Base-by-base conservation (phyloP, 2,329 filamentous ascomycete species). In the Cytospora mali region DNA sequence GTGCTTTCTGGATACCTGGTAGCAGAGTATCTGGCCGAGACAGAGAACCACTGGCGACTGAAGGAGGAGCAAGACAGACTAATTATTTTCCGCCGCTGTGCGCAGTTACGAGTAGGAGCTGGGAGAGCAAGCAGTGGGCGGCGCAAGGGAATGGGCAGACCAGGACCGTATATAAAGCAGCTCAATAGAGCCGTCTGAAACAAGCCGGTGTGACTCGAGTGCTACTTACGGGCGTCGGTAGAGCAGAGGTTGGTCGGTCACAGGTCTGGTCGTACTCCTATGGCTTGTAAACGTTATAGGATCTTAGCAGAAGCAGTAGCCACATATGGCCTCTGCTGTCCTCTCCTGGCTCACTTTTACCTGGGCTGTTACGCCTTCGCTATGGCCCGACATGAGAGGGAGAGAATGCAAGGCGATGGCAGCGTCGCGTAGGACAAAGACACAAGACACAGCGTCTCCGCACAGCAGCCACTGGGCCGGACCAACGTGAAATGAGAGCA, bases 51-150 rank as follows among this genome's bases (percentile, higher is more conserved):
- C 51, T 29, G 48, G 49, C 14, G 28, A 55, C 27, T 39, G 55
- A 21, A 52, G 42, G 50, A 50, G 52, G 60, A 55, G 66, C 64
- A 57, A 67, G 65, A 66, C 65, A 69, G 59, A 51, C 51, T 61
- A 62, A 63, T 64, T 66, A 68, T 64, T 68, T 61, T 66, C 68
- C 68, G 66, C 63, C 61, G 68, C 62, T 64, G 66, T 67, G 65
- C 65, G 62, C 59, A 60, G 60, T 61, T 66, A 68, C 64, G 53
- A 58, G 48, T 42, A 59, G 61, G 62, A 57, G 54, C 62, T 53
- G 62, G 59, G 61, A 68, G 48, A 55, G 59, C 50, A 66, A 63
- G 61, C 57, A 57, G 29, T 61, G 60, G 54, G 57, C 52, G 46
- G 53, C 53, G 62, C 58, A 55, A 53, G 50, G 61, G 35, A 27